Conservation (phyloP, 257 asterid species). For the Parsonsia alboflavescens region DNA sequence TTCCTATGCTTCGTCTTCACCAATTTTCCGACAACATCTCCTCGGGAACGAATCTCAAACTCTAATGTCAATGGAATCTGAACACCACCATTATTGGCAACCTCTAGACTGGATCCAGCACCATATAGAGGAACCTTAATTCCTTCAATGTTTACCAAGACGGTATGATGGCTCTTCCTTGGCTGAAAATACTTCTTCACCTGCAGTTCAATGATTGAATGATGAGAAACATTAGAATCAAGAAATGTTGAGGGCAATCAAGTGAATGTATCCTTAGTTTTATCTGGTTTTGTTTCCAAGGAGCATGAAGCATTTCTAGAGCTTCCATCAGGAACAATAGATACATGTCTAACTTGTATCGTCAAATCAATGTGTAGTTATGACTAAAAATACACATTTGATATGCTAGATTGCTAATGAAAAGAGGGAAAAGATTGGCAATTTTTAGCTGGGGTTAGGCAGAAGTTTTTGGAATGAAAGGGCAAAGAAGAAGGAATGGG, state of each 20-base stretch:
- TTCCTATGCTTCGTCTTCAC: slow-evolving; percentile 59
- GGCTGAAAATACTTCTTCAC: slow-evolving; percentile 69
- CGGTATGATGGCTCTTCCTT: slow-evolving; percentile 59
- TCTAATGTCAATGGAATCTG: slow-evolving; percentile 59
- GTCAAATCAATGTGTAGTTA: neutral
- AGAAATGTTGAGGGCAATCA: neutral
- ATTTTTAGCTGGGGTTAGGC: neutral
- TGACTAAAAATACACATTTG: neutral
- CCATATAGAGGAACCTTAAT: slow-evolving; percentile 79
- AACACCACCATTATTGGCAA: slow-evolving; percentile 31
- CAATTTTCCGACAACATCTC: slow-evolving; percentile 83
- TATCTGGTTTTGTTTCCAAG: neutral
- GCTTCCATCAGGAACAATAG: neutral
- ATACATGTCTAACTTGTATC: neutral
- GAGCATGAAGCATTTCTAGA: neutral
- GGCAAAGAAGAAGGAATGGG: slow-evolving; percentile 6
- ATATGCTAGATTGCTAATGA: neutral
- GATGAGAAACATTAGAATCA: neutral
- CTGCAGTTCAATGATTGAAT: slow-evolving; percentile 33
- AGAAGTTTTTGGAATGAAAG: neutral
- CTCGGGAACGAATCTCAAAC: slow-evolving; percentile 54
- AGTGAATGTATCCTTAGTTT: neutral
- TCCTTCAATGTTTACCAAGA: slow-evolving; percentile 62
- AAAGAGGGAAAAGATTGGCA: neutral
- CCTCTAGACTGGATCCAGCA: slow-evolving; percentile 60